Percentiles rank a stretch among this genome's conserved stretches.
Evolutionary conservation across 331 rosid species (phyloP).

Genomic region (Stylosanthes scabra): DNA sequence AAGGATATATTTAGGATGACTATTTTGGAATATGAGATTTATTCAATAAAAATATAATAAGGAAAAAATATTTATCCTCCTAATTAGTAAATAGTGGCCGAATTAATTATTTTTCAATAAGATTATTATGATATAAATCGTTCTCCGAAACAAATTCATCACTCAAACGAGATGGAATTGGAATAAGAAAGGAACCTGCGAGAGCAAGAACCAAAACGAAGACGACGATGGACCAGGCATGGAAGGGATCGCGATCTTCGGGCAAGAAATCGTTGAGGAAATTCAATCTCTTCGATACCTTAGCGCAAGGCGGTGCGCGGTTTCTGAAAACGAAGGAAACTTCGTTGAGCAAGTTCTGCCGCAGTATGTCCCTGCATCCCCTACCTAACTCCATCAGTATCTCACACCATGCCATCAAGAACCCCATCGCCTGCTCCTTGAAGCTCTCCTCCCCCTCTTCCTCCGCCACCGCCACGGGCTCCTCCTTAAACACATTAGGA

Average conservation of each 20-base stretch:
- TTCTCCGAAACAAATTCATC: background rate
- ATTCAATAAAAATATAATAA: background rate
- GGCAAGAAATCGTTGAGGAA: slow-evolving; percentile 85
- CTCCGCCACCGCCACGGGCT: slow-evolving; percentile 34
- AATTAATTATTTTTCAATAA: too few relatives aligned
- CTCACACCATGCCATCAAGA: slow-evolving; percentile 90
- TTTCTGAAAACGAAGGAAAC: slow-evolving; percentile 68
- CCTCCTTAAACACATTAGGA: too few relatives aligned
- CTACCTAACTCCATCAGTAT: slow-evolving; percentile 75
- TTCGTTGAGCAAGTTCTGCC: slow-evolving; percentile 76
- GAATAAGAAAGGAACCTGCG: slow-evolving; percentile 63
- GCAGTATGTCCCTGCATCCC: slow-evolving; percentile 81
- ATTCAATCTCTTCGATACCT: slow-evolving; percentile 64
- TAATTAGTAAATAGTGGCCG: too few relatives aligned
- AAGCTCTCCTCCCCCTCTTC: slow-evolving; percentile 74
- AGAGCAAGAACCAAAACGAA: slow-evolving; percentile 78
- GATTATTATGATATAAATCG: too few relatives aligned
- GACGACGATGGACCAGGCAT: slow-evolving; percentile 84
- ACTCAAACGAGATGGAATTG: background rate
- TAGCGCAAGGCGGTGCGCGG: slow-evolving; percentile 67
- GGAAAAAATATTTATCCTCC: background rate
- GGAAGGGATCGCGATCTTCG: slow-evolving; percentile 95
- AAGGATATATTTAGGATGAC: too few relatives aligned
- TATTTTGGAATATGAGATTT: too few relatives aligned
- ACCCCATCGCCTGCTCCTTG: slow-evolving; percentile 83